phyloP scores from a whole-genome alignment of 495 filamentous ascomycete genomes.

The Immersiella caudata region DNA sequence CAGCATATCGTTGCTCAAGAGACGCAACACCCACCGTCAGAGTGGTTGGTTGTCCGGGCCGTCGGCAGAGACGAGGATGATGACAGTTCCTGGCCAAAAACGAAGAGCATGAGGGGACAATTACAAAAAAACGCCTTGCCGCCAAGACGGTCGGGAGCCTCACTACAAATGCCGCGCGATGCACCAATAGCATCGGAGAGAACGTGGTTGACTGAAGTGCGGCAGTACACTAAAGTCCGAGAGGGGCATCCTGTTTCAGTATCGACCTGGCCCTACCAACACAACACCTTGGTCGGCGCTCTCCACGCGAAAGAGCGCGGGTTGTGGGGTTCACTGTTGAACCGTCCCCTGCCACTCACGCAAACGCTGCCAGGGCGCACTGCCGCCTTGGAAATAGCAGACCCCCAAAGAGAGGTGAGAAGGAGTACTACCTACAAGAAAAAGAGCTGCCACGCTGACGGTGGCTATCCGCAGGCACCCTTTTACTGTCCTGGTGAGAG shows the following conservation, averaged over 20 bases:
- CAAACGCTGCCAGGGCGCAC: conserved; percentile 3
- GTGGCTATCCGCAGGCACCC: neutral
- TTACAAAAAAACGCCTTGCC: conserved; percentile 17
- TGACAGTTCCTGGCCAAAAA: neutral
- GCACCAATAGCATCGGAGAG: conserved; percentile 31
- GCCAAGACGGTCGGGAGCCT: conserved; percentile 9
- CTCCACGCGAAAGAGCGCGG: neutral
- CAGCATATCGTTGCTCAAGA: neutral
- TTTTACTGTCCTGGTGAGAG: neutral
- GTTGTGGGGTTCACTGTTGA: neutral
- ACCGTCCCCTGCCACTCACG: neutral
- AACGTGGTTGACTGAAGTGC: conserved; percentile 38
- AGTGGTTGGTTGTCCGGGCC: conserved; percentile 11
- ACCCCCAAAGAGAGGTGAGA: neutral
- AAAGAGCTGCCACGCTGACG: neutral
- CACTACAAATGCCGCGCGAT: conserved; percentile 10
- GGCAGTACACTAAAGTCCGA: conserved; percentile 2
- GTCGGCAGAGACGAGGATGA: conserved; percentile 7
- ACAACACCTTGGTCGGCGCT: neutral
- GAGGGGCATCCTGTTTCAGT: conserved; percentile 15
- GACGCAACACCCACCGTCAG: neutral
- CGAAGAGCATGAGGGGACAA: neutral
- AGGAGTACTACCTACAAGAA: neutral
- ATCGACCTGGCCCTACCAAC: neutral
- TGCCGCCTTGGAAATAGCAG: conserved; percentile 26